Evolutionary conservation across 768 basidiomycete species (phyloP).

Genomic region (Suillus brevipes): DNA sequence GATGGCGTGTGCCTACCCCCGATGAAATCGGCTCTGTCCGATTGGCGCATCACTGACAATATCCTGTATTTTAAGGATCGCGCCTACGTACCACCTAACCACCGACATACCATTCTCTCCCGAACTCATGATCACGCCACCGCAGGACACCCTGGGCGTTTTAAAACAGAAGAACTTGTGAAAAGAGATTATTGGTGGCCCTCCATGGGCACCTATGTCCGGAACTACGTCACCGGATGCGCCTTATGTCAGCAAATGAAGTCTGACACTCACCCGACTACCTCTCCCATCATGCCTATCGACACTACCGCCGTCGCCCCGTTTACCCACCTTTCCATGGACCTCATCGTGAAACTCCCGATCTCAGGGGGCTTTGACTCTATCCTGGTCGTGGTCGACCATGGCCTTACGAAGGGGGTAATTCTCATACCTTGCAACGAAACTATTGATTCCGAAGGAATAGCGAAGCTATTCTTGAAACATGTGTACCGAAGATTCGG

Average conservation of each 20-base stretch:
- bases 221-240: not conserved
- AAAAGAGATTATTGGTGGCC: not conserved
- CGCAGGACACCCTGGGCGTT: too few relatives aligned
- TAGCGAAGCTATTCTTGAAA: too few relatives aligned
- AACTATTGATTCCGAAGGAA: not conserved
- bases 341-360: not conserved
- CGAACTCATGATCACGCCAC: too few relatives aligned
- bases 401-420: not conserved
- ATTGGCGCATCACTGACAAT: too few relatives aligned
- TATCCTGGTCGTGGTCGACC: not conserved
- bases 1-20: too few relatives aligned
- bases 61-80: too few relatives aligned
- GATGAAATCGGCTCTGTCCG: too few relatives aligned
- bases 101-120: too few relatives aligned
- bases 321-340: not conserved
- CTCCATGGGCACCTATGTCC: not conserved
- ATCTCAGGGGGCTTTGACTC: not conserved
- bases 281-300: not conserved
- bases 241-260: not conserved
- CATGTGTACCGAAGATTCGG: too few relatives aligned
- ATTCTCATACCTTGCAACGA: conserved; percentile 1
- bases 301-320: not conserved
- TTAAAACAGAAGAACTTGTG: too few relatives aligned
- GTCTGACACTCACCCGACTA: not conserved
- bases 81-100: too few relatives aligned